Conservation (phyloP, 108 stramenopile genomes). For the Cyclostephanos tholiformis region DNA sequence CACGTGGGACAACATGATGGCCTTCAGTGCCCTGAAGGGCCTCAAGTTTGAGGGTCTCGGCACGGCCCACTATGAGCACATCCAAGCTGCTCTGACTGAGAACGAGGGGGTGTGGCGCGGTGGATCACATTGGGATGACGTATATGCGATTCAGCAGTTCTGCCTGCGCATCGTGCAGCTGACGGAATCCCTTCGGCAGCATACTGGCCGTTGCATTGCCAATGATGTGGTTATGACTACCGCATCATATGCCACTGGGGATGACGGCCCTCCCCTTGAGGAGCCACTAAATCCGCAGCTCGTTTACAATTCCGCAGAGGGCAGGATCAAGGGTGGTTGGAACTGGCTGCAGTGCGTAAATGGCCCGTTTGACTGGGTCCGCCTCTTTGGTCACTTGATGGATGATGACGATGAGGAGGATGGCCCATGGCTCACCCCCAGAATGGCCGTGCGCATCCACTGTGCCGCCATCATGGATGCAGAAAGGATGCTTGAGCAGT, state of each 20-base stretch:
- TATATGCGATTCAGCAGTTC: neutral
- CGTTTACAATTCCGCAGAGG: conserved; percentile 1
- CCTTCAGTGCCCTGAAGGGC: neutral
- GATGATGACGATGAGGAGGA: neutral
- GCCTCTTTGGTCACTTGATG: neutral
- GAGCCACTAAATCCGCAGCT: neutral
- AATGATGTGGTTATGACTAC: neutral
- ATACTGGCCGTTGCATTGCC: neutral
- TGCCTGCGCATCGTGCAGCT: neutral
- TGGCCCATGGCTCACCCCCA: conserved; percentile 6
- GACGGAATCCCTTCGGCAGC: neutral
- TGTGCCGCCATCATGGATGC: neutral
- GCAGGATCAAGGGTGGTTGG: neutral
- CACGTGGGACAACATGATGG: neutral
- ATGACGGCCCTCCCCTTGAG: neutral
- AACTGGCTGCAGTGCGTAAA: neutral
- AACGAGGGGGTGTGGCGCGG: neutral
- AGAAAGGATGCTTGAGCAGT: neutral
- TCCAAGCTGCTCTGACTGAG: neutral
- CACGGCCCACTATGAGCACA: conserved; percentile 1
- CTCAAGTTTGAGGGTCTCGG: conserved; percentile 1
- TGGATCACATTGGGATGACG: conserved; percentile 1
- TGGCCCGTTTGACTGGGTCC: neutral
- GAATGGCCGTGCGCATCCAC: conserved; percentile 4
- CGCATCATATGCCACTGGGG: neutral